Base-by-base conservation (phyloP, 2,329 filamentous ascomycete genomes). In the Xylariaceae sp. region DNA sequence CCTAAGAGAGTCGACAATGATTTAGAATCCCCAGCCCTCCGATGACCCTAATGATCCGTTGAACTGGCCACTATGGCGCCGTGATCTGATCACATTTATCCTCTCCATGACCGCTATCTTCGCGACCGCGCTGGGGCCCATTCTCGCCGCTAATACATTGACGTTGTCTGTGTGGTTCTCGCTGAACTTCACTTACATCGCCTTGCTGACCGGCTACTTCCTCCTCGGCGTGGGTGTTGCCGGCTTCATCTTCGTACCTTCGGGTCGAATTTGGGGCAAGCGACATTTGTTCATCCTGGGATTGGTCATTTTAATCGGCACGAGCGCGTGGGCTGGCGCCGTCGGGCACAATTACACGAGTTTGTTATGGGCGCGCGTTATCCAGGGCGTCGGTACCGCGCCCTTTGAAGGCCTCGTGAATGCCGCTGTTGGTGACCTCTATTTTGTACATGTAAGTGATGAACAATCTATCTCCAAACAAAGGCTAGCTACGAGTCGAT, bases 401-500 rank as follows among this genome's bases (percentile, higher is more conserved):
- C 93, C 94, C 0, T 97, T 95, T 64, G 94, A 98, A 75, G 90
- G 91, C 1, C 78, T 97, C 21, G 88, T 97, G 56, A 96, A 96
- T 73, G 91, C 91, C 0, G 88, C 87, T 45, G 90, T 97, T 6
- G 94, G 92, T 36, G 94, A 98, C 73, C 72, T 98, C 48, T 97
- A 94, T 75, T 95, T 88, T 73, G 92, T 97, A 23, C 94, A 94
- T 76, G 86, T 90, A 73, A 74, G 84, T 73, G 8, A 36, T 45
- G 12, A 21, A 12, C 19, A 37, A 14, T 41, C 36, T 39, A 40
- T n/a, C 17, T 48, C 46, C 14, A 21, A 49, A 3, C 6, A 12
- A 4, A 47, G 12, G 34, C 2, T 4, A 16, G 12, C 4, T 26
- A 24, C 8, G 6, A 28, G 37, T 16, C 14, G 37, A 36, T 51